Evolutionary conservation across 1,284 basidiomycete genomes (phyloP).

Genomic region (Heimioporus retisporus): DNA sequence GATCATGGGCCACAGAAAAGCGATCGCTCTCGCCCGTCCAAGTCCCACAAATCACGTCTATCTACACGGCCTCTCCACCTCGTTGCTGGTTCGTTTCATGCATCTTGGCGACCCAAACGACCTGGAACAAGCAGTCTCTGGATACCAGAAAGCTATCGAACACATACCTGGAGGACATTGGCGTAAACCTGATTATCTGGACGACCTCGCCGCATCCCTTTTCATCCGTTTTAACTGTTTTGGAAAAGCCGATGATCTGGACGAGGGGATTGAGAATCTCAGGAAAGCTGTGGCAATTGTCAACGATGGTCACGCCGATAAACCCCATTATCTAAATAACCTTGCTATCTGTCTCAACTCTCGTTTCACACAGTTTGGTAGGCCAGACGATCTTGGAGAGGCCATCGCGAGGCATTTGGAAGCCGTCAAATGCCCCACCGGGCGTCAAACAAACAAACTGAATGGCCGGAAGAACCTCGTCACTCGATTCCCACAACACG

Average conservation of each 20-base stretch:
- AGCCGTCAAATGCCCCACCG: not conserved
- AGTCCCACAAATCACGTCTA: not conserved
- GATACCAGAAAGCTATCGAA: not conserved
- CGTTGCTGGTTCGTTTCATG: not conserved
- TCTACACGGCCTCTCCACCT: not conserved
- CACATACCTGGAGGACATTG: not conserved
- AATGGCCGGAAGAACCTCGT: not conserved
- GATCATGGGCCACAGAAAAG: not conserved
- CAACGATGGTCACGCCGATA: not conserved
- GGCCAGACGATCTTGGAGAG: not conserved
- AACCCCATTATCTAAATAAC: not conserved
- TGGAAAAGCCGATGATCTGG: not conserved
- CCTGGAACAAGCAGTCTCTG: not conserved
- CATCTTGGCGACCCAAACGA: not conserved
- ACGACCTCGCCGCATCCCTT: not conserved
- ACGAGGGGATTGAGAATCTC: not conserved
- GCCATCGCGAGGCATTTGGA: not conserved
- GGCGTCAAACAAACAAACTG: not conserved
- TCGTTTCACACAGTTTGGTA: not conserved
- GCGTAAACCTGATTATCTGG: not conserved
- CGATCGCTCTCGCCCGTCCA: not conserved
- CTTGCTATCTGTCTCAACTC: not conserved
- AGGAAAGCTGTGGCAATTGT: not conserved
- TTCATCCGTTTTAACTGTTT: not conserved
- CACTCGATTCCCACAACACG: not conserved